Evolutionary conservation across 208 protist species (phyloP).

Genomic region (Leishmania turanica): DNA sequence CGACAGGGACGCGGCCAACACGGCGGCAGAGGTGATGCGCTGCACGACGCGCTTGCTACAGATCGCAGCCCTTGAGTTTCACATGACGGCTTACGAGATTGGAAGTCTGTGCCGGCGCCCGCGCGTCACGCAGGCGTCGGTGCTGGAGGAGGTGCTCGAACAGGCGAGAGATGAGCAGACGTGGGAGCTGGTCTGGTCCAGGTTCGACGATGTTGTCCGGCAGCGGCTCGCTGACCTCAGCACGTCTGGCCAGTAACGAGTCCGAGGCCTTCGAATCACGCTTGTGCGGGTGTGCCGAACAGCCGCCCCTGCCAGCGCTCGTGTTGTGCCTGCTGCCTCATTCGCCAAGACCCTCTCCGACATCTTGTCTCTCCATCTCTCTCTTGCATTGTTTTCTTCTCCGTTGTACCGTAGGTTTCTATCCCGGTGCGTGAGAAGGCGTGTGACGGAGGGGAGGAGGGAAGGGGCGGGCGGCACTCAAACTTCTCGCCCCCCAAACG

Average conservation of each 20-base stretch:
- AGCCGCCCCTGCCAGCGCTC: background rate
- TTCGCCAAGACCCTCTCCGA: too few relatives aligned
- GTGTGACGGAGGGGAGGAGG: background rate
- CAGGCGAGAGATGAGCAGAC: slow-evolving; percentile 42
- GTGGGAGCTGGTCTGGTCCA: slow-evolving; percentile 31
- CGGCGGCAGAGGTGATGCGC: slow-evolving; percentile 44
- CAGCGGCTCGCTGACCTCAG: background rate
- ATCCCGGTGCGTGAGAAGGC: background rate
- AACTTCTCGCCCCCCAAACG: background rate
- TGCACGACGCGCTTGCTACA: slow-evolving; percentile 62
- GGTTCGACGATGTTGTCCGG: slow-evolving; percentile 40
- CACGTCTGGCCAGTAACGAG: background rate
- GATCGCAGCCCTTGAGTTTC: slow-evolving; percentile 55
- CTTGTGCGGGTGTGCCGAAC: too few relatives aligned
- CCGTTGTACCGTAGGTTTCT: background rate
- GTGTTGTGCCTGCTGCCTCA: too few relatives aligned
- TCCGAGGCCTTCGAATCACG: background rate
- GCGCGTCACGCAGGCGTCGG: slow-evolving; percentile 36
- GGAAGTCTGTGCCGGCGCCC: slow-evolving; percentile 53
- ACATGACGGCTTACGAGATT: slow-evolving; percentile 45
- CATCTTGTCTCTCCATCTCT: background rate
- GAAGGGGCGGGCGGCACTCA: background rate
- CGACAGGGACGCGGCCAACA: slow-evolving; percentile 33
- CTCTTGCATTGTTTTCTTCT: slow-evolving; percentile 11
- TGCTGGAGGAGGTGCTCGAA: slow-evolving; percentile 59